A percentile compares a stretch with the other conserved stretches of the same genome.
Conservation (phyloP, 305 asterid genomes). For the Solanum hybrid region DNA sequence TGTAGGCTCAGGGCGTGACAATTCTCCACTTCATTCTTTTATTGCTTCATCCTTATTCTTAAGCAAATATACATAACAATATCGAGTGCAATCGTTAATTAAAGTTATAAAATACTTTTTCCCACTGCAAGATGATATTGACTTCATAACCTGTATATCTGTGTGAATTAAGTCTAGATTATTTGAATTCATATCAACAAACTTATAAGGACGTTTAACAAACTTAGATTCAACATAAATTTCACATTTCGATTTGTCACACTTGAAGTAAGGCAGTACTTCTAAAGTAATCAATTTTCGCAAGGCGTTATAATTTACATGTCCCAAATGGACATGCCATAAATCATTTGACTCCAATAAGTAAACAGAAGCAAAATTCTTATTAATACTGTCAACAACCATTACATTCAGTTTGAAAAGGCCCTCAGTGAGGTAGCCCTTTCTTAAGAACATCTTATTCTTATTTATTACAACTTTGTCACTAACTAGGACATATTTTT, state of each 20-base stretch:
- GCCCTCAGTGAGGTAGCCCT: background rate
- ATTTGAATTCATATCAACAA: background rate
- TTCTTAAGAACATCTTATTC: background rate
- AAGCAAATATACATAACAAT: background rate
- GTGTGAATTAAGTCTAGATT: background rate
- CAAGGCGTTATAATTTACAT: background rate
- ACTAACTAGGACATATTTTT: background rate
- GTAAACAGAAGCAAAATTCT: background rate
- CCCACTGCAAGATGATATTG: background rate
- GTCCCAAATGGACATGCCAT: background rate
- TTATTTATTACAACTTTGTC: background rate
- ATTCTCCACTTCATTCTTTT: background rate
- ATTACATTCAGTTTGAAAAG: background rate
- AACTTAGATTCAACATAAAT: background rate
- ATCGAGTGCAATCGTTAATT: background rate
- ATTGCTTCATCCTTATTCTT: background rate
- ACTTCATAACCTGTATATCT: background rate
- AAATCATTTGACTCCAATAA: background rate
- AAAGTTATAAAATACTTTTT: background rate
- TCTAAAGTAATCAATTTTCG: background rate
- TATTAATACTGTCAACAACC: background rate
- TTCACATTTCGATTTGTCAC: background rate
- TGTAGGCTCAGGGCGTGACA: too few relatives aligned
- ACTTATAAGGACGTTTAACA: background rate
- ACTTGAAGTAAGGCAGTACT: background rate